Evolutionary conservation across 179 eudicot genomes (phyloP), one percentile per base, ranked within the genome.

Genomic region (Amaranthus tricolor): DNA sequence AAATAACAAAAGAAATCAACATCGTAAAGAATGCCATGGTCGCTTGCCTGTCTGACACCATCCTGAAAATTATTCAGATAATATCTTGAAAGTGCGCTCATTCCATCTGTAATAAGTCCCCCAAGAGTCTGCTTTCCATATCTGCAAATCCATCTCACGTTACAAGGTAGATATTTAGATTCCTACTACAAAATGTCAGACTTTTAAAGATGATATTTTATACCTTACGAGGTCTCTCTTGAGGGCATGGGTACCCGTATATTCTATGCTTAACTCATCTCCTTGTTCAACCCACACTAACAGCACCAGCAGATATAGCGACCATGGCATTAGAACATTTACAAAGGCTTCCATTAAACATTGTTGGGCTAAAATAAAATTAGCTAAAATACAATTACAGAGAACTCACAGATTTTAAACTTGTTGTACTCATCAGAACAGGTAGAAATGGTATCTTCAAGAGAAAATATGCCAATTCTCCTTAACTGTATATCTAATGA

Each of bases 251-350:
- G 97, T 92, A 66, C 98, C 97, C 50, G 96, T 83, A 81, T 94
- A 94, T 81, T 88, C 96, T 15, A 92, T 86, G 87, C 98, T 94
- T 79, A 94, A 79, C 85, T 92, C 97, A 81, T 94, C 98, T 21
- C 98, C 98, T 56, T 90, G 97, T 63, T 92, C 90, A 81, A 87
- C 91, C 98, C 98, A 94, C 79, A 90, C 98, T 94, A 77, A 66
- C 73, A 89, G 85, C 84, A 74, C 63, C 64, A 85, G 20, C 79
- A 81, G 72, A 56, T 61, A 72, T 0, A 78, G 54, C 16, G 69
- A 2, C 40, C 40, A 31, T 31, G 3, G 40, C 51, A 9, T 71
- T 74, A 68, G 40, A 31, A 31, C 78, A 73, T 67, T 43, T 19
- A 65, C 44, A 53, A 71, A 53, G 67, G 13, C 12, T 56, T 61